Evolutionary conservation across 2,329 filamentous ascomycete species (phyloP).

Genomic region (Sarocladium kiliense): DNA sequence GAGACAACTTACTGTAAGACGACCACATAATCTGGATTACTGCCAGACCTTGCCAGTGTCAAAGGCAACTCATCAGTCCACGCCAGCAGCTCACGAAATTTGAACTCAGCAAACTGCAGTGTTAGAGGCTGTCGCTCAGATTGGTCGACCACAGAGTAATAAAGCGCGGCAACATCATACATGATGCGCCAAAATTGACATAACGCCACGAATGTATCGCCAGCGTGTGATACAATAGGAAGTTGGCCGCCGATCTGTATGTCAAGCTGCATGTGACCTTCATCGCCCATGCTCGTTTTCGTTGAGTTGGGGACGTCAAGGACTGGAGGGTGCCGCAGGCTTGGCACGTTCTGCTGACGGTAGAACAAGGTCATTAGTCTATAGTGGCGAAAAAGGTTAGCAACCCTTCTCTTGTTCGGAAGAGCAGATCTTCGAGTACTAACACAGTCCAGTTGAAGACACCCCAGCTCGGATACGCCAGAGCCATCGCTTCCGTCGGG

Average conservation of each 20-base stretch:
- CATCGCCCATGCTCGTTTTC: not conserved
- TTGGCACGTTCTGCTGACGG: constrained; percentile 25
- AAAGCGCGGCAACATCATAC: constrained; percentile 24
- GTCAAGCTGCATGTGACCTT: constrained; percentile 17
- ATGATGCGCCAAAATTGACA: constrained; percentile 34
- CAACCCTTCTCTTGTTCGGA: no score
- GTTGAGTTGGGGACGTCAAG: constrained; percentile 12
- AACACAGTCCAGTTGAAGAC: constrained; percentile 34
- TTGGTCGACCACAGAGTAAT: constrained; percentile 14
- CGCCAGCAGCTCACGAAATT: constrained; percentile 32
- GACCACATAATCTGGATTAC: constrained; percentile 27
- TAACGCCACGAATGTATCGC: constrained; percentile 21
- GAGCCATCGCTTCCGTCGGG: not conserved
- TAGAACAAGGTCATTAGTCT: constrained; percentile 28
- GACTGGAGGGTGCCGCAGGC: constrained; percentile 16
- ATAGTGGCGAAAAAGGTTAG: no score
- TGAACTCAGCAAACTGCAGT: constrained; percentile 27
- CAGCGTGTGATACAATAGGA: not conserved
- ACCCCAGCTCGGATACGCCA: constrained; percentile 22
- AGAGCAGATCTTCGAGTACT: no score
- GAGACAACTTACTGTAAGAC: constrained; percentile 28
- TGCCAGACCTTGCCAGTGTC: constrained; percentile 18
- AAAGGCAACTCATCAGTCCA: constrained; percentile 28
- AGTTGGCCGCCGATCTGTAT: not conserved
- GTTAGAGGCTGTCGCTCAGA: constrained; percentile 8